Conservation (phyloP, 352 stramenopile genomes). For the Sclerospora graminicola region DNA sequence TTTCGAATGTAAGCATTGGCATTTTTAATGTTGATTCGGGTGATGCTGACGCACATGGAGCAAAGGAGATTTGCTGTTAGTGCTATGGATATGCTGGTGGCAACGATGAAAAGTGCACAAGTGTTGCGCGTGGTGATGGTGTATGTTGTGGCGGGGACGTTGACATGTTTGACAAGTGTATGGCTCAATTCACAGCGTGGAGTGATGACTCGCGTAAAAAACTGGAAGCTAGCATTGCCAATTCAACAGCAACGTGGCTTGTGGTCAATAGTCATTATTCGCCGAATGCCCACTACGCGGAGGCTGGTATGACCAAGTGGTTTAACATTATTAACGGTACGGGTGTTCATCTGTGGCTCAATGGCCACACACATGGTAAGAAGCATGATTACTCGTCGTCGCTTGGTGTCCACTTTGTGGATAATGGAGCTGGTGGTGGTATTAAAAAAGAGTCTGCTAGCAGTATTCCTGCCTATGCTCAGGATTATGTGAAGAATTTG, state of each 20-base stretch:
- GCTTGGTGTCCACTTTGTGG: constrained; percentile 58
- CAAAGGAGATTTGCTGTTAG: constrained; percentile 46
- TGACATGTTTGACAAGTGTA: constrained; percentile 44
- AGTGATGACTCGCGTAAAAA: constrained; percentile 47
- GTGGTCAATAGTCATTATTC: constrained; percentile 65
- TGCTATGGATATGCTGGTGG: constrained; percentile 48
- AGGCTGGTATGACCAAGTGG: constrained; percentile 33
- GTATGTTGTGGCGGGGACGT: constrained; percentile 46
- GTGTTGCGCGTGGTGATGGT: constrained; percentile 31
- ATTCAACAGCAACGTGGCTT: constrained; percentile 56
- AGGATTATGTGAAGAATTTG: constrained; percentile 44
- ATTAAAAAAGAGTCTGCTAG: constrained; percentile 70
- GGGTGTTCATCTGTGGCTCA: constrained; percentile 31
- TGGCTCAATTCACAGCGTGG: constrained; percentile 47
- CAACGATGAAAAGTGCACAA: constrained; percentile 32
- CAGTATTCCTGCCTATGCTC: constrained; percentile 42
- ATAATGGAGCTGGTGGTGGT: constrained; percentile 67
- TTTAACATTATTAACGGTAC: constrained; percentile 30
- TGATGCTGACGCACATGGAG: constrained; percentile 40
- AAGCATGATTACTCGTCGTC: constrained; percentile 59
- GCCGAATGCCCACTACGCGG: constrained; percentile 38
- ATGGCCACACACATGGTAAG: constrained; percentile 62
- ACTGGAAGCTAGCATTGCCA: constrained; percentile 26
- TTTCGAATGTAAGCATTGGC: constrained; percentile 41
- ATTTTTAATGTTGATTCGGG: constrained; percentile 63